Percentiles rank a stretch among this genome's conserved stretches.
Conservation (phyloP, 345 rosid species). For the Xanthoceras sorbifolium region DNA sequence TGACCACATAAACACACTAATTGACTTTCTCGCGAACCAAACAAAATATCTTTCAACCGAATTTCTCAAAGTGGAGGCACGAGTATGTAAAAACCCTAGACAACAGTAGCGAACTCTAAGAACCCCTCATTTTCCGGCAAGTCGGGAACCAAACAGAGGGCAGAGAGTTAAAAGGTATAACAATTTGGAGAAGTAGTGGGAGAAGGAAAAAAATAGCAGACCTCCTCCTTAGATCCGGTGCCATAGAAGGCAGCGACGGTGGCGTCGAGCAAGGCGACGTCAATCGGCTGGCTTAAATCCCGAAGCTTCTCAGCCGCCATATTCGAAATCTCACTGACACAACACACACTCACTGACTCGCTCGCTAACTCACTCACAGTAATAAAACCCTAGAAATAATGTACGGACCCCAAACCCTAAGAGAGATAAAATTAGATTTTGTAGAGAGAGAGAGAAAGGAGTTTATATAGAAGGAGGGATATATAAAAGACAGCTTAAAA, state of each 20-base stretch:
- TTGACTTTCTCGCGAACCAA: neutral
- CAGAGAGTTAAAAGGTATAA: neutral
- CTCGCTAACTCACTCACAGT: conserved; percentile 20
- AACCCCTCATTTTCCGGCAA: neutral
- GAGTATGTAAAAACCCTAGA: conserved; percentile 1
- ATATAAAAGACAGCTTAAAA: conserved; percentile 67
- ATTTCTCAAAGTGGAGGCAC: neutral
- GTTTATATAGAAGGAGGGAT: conserved; percentile 26
- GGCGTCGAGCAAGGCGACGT: conserved; percentile 87
- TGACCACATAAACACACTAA: too few species aligned
- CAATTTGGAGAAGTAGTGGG: neutral
- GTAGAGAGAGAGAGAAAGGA: conserved; percentile 17
- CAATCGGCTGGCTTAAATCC: conserved; percentile 94
- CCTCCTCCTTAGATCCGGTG: conserved; percentile 99
- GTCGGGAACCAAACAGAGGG: neutral
- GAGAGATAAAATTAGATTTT: conserved; percentile 30
- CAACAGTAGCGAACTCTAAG: neutral
- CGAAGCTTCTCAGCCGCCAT: conserved; percentile 98
- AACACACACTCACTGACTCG: conserved; percentile 11
- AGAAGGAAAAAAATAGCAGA: conserved; percentile 17
- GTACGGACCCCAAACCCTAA: conserved; percentile 53
- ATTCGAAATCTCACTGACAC: conserved; percentile 34
- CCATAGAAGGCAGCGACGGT: conserved; percentile 99
- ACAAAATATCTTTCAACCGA: neutral
- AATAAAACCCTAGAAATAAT: conserved; percentile 35